phyloP scores from a whole-genome alignment of 2,329 filamentous ascomycete genomes.

The Ophiostoma sp. region DNA sequence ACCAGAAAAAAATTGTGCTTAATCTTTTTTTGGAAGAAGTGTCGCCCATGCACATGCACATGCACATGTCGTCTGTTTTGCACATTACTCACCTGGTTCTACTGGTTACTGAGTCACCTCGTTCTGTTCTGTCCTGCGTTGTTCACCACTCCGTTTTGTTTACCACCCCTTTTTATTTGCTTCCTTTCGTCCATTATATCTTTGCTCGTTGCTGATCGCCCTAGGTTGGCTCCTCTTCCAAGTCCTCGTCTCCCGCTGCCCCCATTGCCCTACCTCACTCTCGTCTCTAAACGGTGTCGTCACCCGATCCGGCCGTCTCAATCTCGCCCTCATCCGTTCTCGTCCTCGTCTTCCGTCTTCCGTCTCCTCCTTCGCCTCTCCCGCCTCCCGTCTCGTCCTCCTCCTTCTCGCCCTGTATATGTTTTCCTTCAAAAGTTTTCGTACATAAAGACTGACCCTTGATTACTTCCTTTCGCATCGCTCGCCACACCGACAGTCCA shows the following conservation, averaged over 20 bases:
- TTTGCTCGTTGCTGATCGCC: background rate
- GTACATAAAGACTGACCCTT: conserved; percentile 9
- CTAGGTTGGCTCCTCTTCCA: background rate
- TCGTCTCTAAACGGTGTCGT: background rate
- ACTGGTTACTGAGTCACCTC: background rate
- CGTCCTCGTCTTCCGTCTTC: background rate
- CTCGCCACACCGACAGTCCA: background rate
- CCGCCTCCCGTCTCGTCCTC: background rate
- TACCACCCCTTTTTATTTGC: no score
- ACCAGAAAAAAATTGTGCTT: background rate
- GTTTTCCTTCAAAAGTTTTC: background rate
- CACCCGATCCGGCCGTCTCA: background rate
- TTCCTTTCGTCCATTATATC: no score
- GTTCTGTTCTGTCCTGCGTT: background rate
- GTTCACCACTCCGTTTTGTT: background rate
- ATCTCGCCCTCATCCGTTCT: background rate
- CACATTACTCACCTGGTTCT: background rate
- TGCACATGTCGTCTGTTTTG: background rate
- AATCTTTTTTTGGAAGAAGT: background rate
- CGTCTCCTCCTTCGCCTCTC: background rate
- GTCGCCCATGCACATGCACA: background rate
- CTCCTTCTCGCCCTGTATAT: background rate
- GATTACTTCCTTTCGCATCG: background rate
- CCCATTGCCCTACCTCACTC: conserved; percentile 4
- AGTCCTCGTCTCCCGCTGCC: background rate